These are phyloP conservation scores for Colletotrichum australisinense DNA, from an alignment of 2,329 filamentous ascomycete genomes.

Conservation along the genomic window DNA sequence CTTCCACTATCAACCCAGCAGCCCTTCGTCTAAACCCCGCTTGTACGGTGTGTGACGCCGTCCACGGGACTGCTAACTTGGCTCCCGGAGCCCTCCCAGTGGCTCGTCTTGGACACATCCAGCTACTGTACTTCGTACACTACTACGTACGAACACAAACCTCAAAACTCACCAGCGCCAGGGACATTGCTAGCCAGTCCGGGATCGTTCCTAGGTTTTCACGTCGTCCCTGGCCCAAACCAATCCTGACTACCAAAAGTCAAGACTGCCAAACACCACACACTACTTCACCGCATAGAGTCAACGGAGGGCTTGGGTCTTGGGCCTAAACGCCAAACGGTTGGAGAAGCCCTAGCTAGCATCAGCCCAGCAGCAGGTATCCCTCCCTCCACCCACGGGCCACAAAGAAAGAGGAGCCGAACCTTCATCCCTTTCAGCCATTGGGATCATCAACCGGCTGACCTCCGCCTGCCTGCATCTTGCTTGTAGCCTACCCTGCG, in stretches of 20 bases:
- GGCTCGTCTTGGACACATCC: background rate
- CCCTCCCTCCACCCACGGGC: background rate
- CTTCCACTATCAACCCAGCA: conserved; percentile 21
- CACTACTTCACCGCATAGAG: background rate
- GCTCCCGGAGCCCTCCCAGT: conserved; percentile 23
- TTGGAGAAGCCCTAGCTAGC: conserved; percentile 13
- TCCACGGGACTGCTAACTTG: conserved; percentile 24
- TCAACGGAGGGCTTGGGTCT: background rate
- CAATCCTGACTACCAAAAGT: background rate
- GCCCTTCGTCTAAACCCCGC: conserved; percentile 33
- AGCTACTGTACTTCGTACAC: too few species aligned
- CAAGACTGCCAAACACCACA: too few species aligned
- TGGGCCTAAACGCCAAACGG: conserved; percentile 5
- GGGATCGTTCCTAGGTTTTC: background rate
- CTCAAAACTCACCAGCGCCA: conserved; percentile 7
- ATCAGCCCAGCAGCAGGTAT: background rate
- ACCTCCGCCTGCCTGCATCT: conserved; percentile 14
- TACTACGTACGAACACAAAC: background rate
- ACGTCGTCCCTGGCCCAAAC: background rate
- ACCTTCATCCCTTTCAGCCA: background rate
- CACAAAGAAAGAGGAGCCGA: background rate
- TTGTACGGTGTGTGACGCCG: conserved; percentile 25
- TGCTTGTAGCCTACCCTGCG: background rate
- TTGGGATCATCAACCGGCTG: conserved; percentile 14
- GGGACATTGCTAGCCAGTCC: background rate